Base-by-base conservation (phyloP, 257 asterid genomes). In the Plantago major region DNA sequence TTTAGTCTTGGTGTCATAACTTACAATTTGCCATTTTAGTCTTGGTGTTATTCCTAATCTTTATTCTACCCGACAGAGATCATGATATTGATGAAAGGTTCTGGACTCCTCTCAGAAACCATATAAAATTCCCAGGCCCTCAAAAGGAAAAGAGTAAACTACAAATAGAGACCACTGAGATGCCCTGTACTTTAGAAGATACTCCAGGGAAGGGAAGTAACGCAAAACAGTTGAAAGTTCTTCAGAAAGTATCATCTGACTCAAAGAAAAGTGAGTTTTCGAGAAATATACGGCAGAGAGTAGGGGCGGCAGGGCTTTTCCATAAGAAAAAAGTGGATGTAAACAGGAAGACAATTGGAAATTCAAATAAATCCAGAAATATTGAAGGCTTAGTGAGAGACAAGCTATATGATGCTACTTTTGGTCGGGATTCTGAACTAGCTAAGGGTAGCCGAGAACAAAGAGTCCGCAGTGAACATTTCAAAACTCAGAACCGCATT, bases 71-170 rank as follows among this genome's bases (percentile, higher is more conserved):
- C 56, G 3, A 65, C 82, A 93, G 99, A 77, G 68, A 76, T 46
- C 99, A 93, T 28, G 73, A 77, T 55, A 82, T 93, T 53, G 81
- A 82, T 9, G 69, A 63, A 43, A 77, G 59, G 9, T 70, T 76
- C 60, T 42, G 4, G 46, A 93, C 96, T 37, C 97, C 99, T 45
- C 26, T 22, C 12, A 76, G 96, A 74, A 26, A 81, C 74, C 99
- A 89, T 77, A 57, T 93, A 62, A 78, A 62, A 76, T 93, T 93
- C 70, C 99, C 97, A 6, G 86, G 69, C 63, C 67, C 58, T 30
- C 78, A 65, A 46, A 71, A 33, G 74, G 70, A 37, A 46, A 67
- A 66, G 78, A 64, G 56, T 58, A 67, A 47, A 22, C 63, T 47
- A 55, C 65, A 64, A 28, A 15, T 56, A 12, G 83, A 76, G 44